Evolutionary conservation across 495 filamentous ascomycete genomes (phyloP), one percentile per base, ranked within the genome.

Genomic region (Tuber brumale): DNA sequence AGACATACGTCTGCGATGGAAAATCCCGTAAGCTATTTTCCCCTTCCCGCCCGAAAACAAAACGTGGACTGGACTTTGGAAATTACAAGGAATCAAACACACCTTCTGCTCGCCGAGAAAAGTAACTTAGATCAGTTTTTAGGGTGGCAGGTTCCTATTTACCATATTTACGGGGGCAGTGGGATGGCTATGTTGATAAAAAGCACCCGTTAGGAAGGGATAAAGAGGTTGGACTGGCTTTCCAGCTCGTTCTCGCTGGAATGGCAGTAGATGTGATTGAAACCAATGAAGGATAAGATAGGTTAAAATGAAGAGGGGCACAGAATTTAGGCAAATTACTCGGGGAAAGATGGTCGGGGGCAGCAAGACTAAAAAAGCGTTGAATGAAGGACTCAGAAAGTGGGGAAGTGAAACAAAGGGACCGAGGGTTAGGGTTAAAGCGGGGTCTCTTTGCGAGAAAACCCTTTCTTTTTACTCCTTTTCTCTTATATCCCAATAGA

Each of bases 61-160:
- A 51, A 51, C 8, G 21, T 21, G 48, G 23, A 41, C 10, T 37
- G 69, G 35, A 70, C 37, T 23, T 14, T 45, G 18, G 35, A 73
- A 48, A 45, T 48, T 43, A 72, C 39, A 76, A 46, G 18, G 45
- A 76, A 72, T 35, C 18, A 69, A n/a, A 61, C 76, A 39, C 51
- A 81, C 80, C 76, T 81, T 81, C 35, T 81, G 80, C 66, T 76
- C 71, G 12, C 80, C 74, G 27, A 81, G 48, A 69, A 81, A 81
- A n/a, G 76, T 79, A 61, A 79, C 72, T 19, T 81, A 74, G 51
- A 81, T 72, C 18, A 79, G 74, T 35, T 66, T 74, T 74, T 81
- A 81, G 9, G 78, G 61, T 37, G 73, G 78, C 14, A 79, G 44
- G 37, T 79, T 79, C 70, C 72, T 75, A 73, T 75, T 79, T 19